Conservation (phyloP, 305 asterid genomes). For the Ajuga reptans region DNA sequence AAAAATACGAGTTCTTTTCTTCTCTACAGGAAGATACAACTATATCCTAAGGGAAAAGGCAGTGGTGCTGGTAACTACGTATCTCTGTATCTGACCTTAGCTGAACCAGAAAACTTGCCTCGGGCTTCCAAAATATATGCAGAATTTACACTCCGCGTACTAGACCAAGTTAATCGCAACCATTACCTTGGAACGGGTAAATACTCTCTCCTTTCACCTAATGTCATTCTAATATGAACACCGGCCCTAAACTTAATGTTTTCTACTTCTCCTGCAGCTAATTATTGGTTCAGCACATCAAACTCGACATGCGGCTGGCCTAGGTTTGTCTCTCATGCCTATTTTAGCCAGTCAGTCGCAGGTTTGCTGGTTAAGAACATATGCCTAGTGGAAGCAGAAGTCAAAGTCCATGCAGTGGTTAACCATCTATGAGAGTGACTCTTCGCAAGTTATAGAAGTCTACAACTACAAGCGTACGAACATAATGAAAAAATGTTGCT, state of each 20-base stretch:
- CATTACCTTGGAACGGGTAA: conserved; percentile 45
- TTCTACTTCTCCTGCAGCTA: conserved; percentile 33
- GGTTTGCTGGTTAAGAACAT: conserved; percentile 36
- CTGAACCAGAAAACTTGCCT: conserved; percentile 41
- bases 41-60: conserved; percentile 52
- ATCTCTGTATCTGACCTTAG: conserved; percentile 48
- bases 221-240: not conserved
- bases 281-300: conserved; percentile 48
- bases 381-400: conserved; percentile 53
- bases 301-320: conserved; percentile 49
- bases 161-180: conserved; percentile 34
- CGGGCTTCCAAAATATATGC: conserved; percentile 36
- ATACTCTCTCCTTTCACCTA: not conserved
- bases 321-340: conserved; percentile 39
- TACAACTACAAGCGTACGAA: not conserved
- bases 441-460: not conserved
- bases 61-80: conserved; percentile 37
- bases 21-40: conserved; percentile 50
- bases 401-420: conserved; percentile 44
- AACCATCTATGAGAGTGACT: conserved; percentile 22
- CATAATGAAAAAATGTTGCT: not conserved
- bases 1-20: not conserved
- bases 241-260: not conserved
- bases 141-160: conserved; percentile 40
- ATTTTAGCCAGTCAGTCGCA: conserved; percentile 15